Evolutionary conservation across 352 stramenopile genomes (phyloP), one percentile per base, ranked within the genome.

Genomic region (Globisporangium paddicum): DNA sequence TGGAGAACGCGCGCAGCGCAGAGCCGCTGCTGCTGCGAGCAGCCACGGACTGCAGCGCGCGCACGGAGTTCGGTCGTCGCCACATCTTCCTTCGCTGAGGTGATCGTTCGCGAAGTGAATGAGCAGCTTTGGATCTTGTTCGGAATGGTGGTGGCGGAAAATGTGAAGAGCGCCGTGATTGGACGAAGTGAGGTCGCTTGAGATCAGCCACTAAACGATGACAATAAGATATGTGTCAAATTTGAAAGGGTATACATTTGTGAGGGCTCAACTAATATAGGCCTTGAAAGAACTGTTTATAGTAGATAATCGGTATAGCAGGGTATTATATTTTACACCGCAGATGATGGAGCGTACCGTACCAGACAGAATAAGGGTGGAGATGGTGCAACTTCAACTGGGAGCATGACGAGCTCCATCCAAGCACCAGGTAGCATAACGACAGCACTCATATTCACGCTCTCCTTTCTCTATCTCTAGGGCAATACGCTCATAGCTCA

Each of bases 1-100:
- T 87, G 28, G 73, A 77, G 62, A 87, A 71, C 55, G 63, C 49
- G 42, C 82, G 82, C 50, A 68, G 52, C 60, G 65, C 62, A 50
- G 53, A 25, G 45, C 42, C 67, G 23, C 23, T 57, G 59, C 26
- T 62, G 69, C 54, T 65, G 60, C 23, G 63, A 38, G 19, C 50
- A 42, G 38, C 53, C 49, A 41, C 54, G 13, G 32, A 64, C 40
- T 61, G 62, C 46, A 61, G 28, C 19, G 56, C 63, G 58, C 64
- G 71, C 38, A 62, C 63, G 25, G 68, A 48, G 40, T 60, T 69
- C 47, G 71, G 44, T 21, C 47, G 66, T 21, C 38, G 63, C 71
- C 67, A 79, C 67, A 75, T 78, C 10, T 8, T 52, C 8, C 10
- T 25, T 16, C 1, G 16, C 34, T 35, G 51, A 18, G 18, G 10